A percentile compares a stretch with the other conserved stretches of the same genome.
Conservation (phyloP, 108 stramenopile species). For the Pelagomonas calceolata region DNA sequence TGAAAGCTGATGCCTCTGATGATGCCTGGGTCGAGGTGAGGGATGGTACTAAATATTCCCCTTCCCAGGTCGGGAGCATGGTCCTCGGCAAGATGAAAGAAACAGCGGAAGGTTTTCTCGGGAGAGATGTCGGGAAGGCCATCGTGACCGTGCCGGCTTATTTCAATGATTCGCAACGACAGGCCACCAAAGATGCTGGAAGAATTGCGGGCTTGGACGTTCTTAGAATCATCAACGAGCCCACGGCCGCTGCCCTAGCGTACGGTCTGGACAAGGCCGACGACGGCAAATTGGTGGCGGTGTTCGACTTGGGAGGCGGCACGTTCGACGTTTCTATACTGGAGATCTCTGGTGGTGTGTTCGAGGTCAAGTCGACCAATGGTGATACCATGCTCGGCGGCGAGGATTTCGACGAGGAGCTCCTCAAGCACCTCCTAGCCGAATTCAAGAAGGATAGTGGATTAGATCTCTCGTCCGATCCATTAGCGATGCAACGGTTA, state of each 20-base stretch:
- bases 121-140: conserved; percentile 85
- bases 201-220: conserved; percentile 96
- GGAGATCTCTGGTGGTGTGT: conserved; percentile 97
- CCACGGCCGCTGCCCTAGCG: conserved; percentile 97
- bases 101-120: conserved; percentile 93
- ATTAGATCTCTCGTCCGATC: conserved; percentile 79
- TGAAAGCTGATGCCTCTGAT: conserved; percentile 72
- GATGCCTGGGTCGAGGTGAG: conserved; percentile 95
- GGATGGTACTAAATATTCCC: conserved; percentile 77
- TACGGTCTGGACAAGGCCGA: conserved; percentile 99
- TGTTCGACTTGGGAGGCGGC: conserved; percentile 98
- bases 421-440: conserved; percentile 73
- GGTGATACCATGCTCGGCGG: conserved; percentile 99
- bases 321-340: conserved; percentile 97
- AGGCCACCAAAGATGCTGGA: conserved; percentile 98
- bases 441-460: conserved; percentile 94
- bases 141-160: conserved; percentile 99
- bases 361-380: conserved; percentile 99
- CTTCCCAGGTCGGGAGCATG: conserved; percentile 96
- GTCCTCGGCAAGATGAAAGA: conserved; percentile 99
- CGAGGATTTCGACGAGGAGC: conserved; percentile 97
- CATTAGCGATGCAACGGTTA: conserved; percentile 93
- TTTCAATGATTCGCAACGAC: conserved; percentile 93
- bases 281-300: conserved; percentile 91
- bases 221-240: conserved; percentile 98